A percentile compares a stretch with the other conserved stretches of the same genome.
These are phyloP conservation scores for Geotrichum histeridarum DNA, from an alignment of 1,139 yeast genomes.

Conservation along the genomic window DNA sequence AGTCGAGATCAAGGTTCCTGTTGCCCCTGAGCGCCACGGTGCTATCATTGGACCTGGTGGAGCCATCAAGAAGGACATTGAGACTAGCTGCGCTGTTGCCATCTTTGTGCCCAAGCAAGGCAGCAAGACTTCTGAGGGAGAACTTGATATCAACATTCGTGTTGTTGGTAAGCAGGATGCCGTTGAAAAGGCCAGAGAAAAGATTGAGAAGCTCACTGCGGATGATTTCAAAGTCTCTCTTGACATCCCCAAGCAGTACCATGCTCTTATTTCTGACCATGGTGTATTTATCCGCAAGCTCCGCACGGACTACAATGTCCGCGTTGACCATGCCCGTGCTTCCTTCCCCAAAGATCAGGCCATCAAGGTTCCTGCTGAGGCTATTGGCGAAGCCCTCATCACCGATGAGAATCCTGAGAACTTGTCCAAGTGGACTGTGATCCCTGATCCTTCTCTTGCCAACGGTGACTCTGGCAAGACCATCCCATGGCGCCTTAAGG, in stretches of 20 bases:
- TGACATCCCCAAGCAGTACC: conserved; percentile 54
- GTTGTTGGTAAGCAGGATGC: conserved; percentile 35
- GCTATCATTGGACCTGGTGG: conserved; percentile 82
- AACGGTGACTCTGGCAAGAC: conserved; percentile 40
- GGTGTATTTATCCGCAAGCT: conserved; percentile 61
- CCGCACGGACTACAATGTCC: conserved; percentile 52
- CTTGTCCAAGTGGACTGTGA: conserved; percentile 32
- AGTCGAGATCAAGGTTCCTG: conserved; percentile 51
- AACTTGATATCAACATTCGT: conserved; percentile 30
- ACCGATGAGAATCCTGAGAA: conserved; percentile 24
- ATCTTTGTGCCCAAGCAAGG: conserved; percentile 60
- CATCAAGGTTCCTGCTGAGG: conserved; percentile 43
- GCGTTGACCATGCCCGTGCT: conserved; percentile 55
- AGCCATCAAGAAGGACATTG: conserved; percentile 63
- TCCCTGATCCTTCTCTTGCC: conserved; percentile 23
- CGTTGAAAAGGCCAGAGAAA: conserved; percentile 36
- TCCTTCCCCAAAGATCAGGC: conserved; percentile 24
- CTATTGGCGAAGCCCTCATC: conserved; percentile 39
- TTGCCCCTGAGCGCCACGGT: conserved; percentile 73
- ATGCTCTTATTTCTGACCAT: conserved; percentile 60
- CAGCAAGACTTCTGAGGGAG: conserved; percentile 45
- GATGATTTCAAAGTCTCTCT: conserved; percentile 44
- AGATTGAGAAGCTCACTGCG: conserved; percentile 35
- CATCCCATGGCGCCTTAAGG: conserved; percentile 39
- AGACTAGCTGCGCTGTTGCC: conserved; percentile 60